A percentile compares a stretch with the other conserved stretches of the same genome.
phyloP scores from a whole-genome alignment of 2,329 filamentous ascomycete species.

The Botryotinia convoluta region DNA sequence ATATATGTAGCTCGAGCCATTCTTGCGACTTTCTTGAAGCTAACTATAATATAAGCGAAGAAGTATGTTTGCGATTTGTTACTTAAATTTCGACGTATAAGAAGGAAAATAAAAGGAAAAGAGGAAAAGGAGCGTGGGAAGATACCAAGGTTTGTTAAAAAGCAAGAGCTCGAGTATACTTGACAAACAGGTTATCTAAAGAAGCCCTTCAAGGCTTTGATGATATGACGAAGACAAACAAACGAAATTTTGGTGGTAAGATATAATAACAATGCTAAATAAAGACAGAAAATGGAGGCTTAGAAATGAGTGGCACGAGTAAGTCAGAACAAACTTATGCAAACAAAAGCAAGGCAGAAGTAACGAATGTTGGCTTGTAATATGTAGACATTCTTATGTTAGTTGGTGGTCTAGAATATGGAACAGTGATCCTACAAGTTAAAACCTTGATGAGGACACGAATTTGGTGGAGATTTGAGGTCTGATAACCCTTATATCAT shows the following conservation, averaged over 20 bases:
- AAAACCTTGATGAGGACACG: neutral
- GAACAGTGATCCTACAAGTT: neutral
- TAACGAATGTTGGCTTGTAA: conserved; percentile 1
- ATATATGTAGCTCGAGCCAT: conserved; percentile 8
- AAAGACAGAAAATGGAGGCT: neutral
- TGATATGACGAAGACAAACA: neutral
- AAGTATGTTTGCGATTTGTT: neutral
- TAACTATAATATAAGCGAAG: neutral
- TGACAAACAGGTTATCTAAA: conserved; percentile 1
- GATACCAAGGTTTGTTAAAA: conserved; percentile 3
- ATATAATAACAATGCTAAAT: neutral
- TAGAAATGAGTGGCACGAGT: neutral
- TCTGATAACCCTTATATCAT: neutral
- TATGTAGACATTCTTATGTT: conserved; percentile 7
- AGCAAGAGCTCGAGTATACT: neutral
- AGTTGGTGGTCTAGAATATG: conserved; percentile 12
- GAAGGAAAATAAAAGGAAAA: neutral
- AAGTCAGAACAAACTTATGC: conserved; percentile 11
- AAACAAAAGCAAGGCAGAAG: neutral
- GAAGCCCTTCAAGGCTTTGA: neutral
- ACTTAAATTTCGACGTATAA: neutral
- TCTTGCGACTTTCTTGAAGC: neutral
- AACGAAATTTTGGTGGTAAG: neutral
- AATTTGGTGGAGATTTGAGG: conserved; percentile 6
- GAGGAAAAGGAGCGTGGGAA: neutral